Evolutionary conservation across 73 alveolate species (phyloP).

Genomic region (Stentor roeselii): DNA sequence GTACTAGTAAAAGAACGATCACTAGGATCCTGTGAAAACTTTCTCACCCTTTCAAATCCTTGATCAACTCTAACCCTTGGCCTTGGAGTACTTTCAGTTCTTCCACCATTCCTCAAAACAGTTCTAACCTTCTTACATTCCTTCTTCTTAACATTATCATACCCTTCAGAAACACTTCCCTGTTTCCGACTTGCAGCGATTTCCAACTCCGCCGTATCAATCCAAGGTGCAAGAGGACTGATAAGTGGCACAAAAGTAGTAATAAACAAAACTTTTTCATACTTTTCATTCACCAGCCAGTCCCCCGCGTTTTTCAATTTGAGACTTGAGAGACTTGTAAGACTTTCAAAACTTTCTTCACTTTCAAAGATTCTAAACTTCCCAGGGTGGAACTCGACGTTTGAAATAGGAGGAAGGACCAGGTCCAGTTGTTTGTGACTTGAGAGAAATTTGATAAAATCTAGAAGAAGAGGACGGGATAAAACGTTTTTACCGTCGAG

Average conservation of each 20-base stretch:
- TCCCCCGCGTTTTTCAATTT: not conserved
- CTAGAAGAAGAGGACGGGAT: not conserved
- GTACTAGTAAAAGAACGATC: no score
- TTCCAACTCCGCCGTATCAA: slow-evolving; percentile 14
- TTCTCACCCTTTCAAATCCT: no score
- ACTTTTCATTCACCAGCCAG: not conserved
- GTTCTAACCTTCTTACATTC: not conserved
- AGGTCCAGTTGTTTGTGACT: not conserved
- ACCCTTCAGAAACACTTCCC: not conserved
- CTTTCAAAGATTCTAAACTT: not conserved
- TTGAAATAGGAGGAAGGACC: not conserved
- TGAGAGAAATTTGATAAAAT: not conserved
- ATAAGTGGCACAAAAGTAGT: slow-evolving; percentile 25
- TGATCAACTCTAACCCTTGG: no score
- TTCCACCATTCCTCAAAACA: not conserved
- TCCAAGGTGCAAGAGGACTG: slow-evolving; percentile 14
- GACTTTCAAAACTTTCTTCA: not conserved
- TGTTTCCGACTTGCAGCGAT: not conserved
- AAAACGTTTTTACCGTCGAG: not conserved
- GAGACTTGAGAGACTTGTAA: not conserved
- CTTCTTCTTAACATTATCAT: not conserved
- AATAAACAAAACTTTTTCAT: not conserved
- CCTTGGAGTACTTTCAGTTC: not conserved
- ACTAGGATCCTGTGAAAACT: no score
- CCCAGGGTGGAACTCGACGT: not conserved